Base-by-base conservation (phyloP, 2,329 filamentous ascomycete species). In the Coniochaeta hoffmannii region DNA sequence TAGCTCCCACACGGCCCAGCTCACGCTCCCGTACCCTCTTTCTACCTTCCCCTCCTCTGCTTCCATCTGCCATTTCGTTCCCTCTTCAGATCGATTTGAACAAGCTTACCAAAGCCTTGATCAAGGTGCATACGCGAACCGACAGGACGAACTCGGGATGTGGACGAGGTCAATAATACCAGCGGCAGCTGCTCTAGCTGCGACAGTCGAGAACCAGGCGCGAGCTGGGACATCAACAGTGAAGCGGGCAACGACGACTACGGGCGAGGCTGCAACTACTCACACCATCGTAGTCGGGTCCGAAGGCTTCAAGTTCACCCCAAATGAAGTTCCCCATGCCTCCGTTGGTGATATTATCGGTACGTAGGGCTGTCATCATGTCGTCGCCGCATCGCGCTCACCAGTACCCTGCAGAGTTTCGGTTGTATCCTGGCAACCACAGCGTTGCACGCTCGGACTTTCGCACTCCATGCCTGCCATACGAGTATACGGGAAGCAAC, bases 371-470 rank as follows among this genome's bases (percentile, higher is more conserved):
- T 22, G 4, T 19, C 17, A 9, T 5, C 3, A 15, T 14, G 17
- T 28, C 24, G 1, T 28, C 1, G 3, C 58, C 61, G 41, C 57
- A 51, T 2, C 26, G 32, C 14, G 14, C 49, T 51, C 3, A 51
- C 49, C 14, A 51, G 46, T 11, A n/a, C 24, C n/a, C 22, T n/a
- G 12, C 14, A 73, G 75, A 79, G 58, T 88, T 82, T 66, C 71
- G 77, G 44, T 87, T 88, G 63, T 86, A 81, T 60, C 82, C 84
- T 1, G 73, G 73, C 22, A 83, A 80, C 53, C 85, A 88, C 63
- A 85, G 82, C 3, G 80, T 88, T n/a, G 80, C 81, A 9, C 76
- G 81, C 52, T 79, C 83, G 32, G 81, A 78, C 51, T 87, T 77
- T 61, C 68, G 71, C 2, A 71, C 73, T n/a, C 82, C 85, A 36